phyloP scores from a whole-genome alignment of 768 basidiomycete genomes.

The Boletus pseudo-olivaceus region DNA sequence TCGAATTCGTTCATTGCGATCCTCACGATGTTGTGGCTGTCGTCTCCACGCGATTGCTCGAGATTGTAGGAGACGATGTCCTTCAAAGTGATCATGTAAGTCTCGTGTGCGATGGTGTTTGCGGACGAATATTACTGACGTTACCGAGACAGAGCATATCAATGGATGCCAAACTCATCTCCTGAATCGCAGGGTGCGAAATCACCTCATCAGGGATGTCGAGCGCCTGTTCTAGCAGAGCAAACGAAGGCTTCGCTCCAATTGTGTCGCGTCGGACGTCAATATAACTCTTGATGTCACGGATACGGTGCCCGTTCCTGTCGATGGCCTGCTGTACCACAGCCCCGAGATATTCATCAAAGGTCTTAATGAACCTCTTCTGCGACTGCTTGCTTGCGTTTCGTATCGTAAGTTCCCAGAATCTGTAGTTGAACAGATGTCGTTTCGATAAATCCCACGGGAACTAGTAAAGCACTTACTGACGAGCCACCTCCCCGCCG shows the following conservation, averaged over 20 bases:
- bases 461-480: conserved; percentile 2
- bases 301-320: conserved; percentile 20
- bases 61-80: conserved; percentile 32
- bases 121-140: conserved; percentile 14
- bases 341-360: conserved; percentile 1
- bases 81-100: conserved; percentile 5
- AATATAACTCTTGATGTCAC: conserved; percentile 40
- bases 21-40: conserved; percentile 41
- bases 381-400: conserved; percentile 2
- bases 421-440: not conserved
- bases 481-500: conserved; percentile 12
- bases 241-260: not conserved
- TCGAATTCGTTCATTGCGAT: conserved; percentile 44
- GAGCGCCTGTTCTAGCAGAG: conserved; percentile 26
- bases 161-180: conserved; percentile 24
- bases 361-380: conserved; percentile 1
- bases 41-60: conserved; percentile 29
- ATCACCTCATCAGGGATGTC: conserved; percentile 39
- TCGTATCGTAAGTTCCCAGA: conserved; percentile 10
- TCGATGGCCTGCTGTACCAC: conserved; percentile 4
- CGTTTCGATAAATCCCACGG: not conserved
- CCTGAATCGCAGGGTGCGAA: conserved; percentile 34
- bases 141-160: conserved; percentile 39
- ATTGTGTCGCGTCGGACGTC: conserved; percentile 37
- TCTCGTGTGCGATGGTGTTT: not conserved